phyloP scores from a whole-genome alignment of 176 grass and related monocot genomes.

The Ensete glaucum region DNA sequence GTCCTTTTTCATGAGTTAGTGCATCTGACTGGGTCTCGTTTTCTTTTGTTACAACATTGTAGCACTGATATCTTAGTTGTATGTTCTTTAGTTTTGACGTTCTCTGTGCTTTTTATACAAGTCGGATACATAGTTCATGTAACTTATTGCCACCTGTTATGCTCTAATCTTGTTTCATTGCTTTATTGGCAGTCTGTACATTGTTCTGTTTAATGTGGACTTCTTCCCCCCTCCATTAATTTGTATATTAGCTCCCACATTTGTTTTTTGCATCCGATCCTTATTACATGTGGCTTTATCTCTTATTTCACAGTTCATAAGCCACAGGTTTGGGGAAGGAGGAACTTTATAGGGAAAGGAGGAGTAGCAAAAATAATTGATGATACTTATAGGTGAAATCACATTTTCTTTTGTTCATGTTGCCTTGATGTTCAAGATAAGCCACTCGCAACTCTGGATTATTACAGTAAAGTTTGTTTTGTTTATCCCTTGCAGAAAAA shows the following conservation, averaged over 20 bases:
- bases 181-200: too few relatives aligned
- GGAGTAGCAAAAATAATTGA: slow-evolving; percentile 48
- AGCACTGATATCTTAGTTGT: background rate
- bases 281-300: background rate
- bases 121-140: background rate
- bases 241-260: background rate
- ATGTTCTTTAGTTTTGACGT: background rate
- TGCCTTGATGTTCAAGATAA: background rate
- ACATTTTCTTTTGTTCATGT: background rate
- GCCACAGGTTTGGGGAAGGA: slow-evolving; percentile 24
- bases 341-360: slow-evolving; percentile 36
- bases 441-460: background rate
- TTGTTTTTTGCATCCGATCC: background rate
- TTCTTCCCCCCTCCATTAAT: background rate
- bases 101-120: background rate
- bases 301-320: slow-evolving; percentile 29
- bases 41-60: background rate
- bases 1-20: background rate
- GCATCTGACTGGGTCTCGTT: background rate
- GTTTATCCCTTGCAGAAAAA: slow-evolving; percentile 57
- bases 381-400: slow-evolving; percentile 49
- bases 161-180: too few relatives aligned
- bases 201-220: background rate
- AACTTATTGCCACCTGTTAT: too few relatives aligned
- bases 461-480: slow-evolving; percentile 4